phyloP scores from a whole-genome alignment of 1,284 basidiomycete genomes.

The Sanguinoderma infundibulare region DNA sequence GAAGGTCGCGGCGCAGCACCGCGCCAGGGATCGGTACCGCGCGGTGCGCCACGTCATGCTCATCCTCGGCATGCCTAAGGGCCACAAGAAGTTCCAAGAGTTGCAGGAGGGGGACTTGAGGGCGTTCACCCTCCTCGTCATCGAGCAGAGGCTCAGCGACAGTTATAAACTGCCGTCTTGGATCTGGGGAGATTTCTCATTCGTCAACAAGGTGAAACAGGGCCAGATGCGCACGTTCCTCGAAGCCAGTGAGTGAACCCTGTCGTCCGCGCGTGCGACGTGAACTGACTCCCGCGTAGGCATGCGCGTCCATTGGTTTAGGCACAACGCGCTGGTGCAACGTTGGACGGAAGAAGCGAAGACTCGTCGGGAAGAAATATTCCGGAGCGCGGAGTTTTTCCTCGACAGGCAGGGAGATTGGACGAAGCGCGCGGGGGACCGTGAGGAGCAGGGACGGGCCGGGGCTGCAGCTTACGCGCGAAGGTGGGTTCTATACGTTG shows the following conservation, averaged over 20 bases:
- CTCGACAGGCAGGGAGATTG: background rate
- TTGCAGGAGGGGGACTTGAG: background rate
- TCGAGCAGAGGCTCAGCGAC: background rate
- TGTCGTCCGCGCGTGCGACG: too few species aligned
- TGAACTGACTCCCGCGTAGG: too few species aligned
- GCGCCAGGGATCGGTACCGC: background rate
- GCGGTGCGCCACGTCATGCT: background rate
- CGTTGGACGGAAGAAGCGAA: background rate
- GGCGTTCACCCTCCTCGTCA: background rate
- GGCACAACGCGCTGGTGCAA: background rate
- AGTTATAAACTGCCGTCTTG: background rate
- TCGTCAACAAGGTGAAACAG: background rate
- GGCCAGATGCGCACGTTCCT: background rate
- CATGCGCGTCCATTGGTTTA: background rate
- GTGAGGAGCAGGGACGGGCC: rapidly evolving
- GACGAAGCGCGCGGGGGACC: background rate
- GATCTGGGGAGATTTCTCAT: conserved; percentile 2
- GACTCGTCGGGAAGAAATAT: background rate
- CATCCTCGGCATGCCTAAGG: background rate
- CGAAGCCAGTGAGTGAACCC: background rate
- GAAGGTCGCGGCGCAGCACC: background rate
- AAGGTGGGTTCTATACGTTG: too few species aligned
- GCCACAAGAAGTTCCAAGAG: background rate
- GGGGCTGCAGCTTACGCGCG: background rate
- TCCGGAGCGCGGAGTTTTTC: background rate